These are phyloP conservation scores for Ehretia macrophylla DNA, from an alignment of 257 asterid species.

Conservation along the genomic window DNA sequence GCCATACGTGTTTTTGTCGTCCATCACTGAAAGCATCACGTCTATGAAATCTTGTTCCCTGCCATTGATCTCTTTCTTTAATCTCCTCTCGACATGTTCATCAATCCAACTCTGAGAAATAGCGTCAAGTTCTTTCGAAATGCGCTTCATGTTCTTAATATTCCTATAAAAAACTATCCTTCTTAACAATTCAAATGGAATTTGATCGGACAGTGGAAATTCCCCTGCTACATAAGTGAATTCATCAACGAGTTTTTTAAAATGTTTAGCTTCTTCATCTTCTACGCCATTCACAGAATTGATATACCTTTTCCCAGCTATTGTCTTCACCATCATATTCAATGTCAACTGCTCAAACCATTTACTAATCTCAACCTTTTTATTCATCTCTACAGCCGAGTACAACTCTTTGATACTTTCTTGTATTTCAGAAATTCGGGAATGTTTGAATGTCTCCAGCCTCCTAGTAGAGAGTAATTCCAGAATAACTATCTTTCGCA, in stretches of 20 bases:
- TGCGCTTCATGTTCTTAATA: neutral
- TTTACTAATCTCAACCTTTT: conserved; percentile 24
- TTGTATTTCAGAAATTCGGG: conserved; percentile 29
- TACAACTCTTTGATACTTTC: conserved; percentile 20
- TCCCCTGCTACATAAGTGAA: conserved; percentile 31
- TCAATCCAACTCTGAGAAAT: neutral
- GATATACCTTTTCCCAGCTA: conserved; percentile 38
- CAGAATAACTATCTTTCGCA: conserved; percentile 36
- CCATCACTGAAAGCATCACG: conserved; percentile 39
- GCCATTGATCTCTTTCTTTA: neutral
- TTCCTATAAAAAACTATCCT: neutral
- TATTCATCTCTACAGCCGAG: neutral
- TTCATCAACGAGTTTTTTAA: conserved; percentile 27
- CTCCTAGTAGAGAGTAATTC: conserved; percentile 42
- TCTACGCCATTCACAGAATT: neutral
- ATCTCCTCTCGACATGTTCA: conserved; percentile 21
- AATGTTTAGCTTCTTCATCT: conserved; percentile 11
- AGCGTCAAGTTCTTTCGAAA: neutral
- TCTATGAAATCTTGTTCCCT: conserved; percentile 46
- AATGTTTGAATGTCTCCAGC: conserved; percentile 35
- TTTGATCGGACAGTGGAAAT: conserved; percentile 26
- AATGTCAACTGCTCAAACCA: conserved; percentile 35
- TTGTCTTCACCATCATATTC: conserved; percentile 30
- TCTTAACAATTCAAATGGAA: neutral
- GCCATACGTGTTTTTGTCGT: conserved; percentile 27